Evolutionary conservation across 108 stramenopile species (phyloP), one percentile per base, ranked within the genome.

Genomic region (Bacterosira constricta): DNA sequence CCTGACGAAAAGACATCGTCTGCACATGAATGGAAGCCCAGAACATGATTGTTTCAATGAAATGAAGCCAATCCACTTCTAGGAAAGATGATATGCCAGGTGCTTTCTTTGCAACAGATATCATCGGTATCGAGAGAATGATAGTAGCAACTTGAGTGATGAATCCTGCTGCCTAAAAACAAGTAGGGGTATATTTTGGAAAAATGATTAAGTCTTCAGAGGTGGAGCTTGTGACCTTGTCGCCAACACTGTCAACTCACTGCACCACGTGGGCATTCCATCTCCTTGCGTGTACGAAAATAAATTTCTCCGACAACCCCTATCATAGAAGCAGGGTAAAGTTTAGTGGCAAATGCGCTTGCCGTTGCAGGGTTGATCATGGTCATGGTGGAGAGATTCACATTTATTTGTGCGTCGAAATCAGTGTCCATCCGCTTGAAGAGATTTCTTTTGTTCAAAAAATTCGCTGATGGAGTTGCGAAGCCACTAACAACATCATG

Each of bases 31-130:
- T 67, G 10, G 66, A 67, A 21, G 50, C 42, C 66, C 67, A 69
- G 34, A 75, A 69, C 44, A 75, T 44, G 29, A 75, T 29, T 17
- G 73, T 9, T 45, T 75, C 73, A 1, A 75, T 51, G 66, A 67
- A 75, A 75, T 75, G 73, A 3, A 75, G 27, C 73, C 73, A 75
- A 30, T 75, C 73, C 31, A 75, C 39, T 69, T 75, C 66, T 13
- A 71, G 29, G 27, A 67, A 37, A 9, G 67, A 75, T 3, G 27
- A 53, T n/a, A 75, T 53, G 27, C 47, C 66, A 3, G 44, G 57
- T 21, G 67, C 46, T 23, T 39, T 56, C 15, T 60, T 59, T 12
- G 58, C 53, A 4, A 67, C 38, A 7, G 54, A n/a, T 29, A 75
- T 67, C 73, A 75, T 67, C 11, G 73, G 73, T 39, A 75, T 69